Conservation (phyloP, 306 rosid species). For the Macrotyloma uniflorum region DNA sequence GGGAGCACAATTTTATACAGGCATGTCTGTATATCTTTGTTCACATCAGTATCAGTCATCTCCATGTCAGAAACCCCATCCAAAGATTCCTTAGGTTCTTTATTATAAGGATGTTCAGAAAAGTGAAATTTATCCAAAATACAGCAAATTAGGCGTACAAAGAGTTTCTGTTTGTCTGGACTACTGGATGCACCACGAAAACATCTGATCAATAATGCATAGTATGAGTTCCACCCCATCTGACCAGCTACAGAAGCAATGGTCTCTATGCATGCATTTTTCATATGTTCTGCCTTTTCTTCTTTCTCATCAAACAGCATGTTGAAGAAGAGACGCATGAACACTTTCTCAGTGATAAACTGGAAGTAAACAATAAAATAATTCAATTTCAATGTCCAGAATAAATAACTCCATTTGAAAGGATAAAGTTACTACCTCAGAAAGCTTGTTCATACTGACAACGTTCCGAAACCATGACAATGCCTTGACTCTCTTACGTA, state of each 20-base stretch:
- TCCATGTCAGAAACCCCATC: slow-evolving; percentile 45
- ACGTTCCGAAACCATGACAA: slow-evolving; percentile 67
- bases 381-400: slow-evolving; percentile 39
- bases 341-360: slow-evolving; percentile 69
- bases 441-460: slow-evolving; percentile 49
- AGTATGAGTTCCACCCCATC: slow-evolving; percentile 89
- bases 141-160: slow-evolving; percentile 72
- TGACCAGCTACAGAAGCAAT: slow-evolving; percentile 79
- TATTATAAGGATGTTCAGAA: slow-evolving; percentile 42
- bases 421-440: slow-evolving; percentile 63
- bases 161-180: slow-evolving; percentile 72
- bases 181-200: slow-evolving; percentile 58
- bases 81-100: slow-evolving; percentile 37
- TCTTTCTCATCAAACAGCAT: slow-evolving; percentile 76
- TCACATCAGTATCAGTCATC: slow-evolving; percentile 36
- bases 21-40: slow-evolving; percentile 64
- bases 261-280: slow-evolving; percentile 85
- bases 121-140: slow-evolving; percentile 87
- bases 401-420: slow-evolving; percentile 20
- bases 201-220: slow-evolving; percentile 72
- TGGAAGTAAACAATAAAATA: slow-evolving; percentile 43
- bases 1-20: slow-evolving; percentile 74
- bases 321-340: slow-evolving; percentile 81
- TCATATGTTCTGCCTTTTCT: slow-evolving; percentile 72
- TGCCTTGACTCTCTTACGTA: slow-evolving; percentile 84